Percentiles rank a stretch among this genome's conserved stretches.
phyloP scores from a whole-genome alignment of 768 basidiomycete genomes.

The Rhizopogon vinicolor region DNA sequence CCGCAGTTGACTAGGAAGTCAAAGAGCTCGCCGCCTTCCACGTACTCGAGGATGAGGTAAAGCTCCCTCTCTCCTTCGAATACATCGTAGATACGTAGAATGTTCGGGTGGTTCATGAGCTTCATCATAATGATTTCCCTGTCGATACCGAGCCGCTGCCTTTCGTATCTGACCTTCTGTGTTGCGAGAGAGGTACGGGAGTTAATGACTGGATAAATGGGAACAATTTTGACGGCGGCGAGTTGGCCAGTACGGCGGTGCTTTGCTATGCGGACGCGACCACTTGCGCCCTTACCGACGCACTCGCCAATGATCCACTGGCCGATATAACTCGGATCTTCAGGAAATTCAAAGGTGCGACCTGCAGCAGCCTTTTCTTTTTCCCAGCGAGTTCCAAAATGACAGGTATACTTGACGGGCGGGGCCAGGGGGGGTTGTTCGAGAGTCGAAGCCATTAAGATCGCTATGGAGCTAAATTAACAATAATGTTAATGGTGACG shows the following conservation, averaged over 20 bases:
- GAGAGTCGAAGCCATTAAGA: constrained; percentile 25
- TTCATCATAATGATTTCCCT: constrained; percentile 99
- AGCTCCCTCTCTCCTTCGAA: constrained; percentile 90
- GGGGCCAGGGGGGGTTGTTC: constrained; percentile 66
- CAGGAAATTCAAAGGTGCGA: constrained; percentile 72
- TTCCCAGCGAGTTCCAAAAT: constrained; percentile 79
- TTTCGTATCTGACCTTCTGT: constrained; percentile 69
- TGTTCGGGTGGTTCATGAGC: constrained; percentile 97
- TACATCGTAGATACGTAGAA: constrained; percentile 93
- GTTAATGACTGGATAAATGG: constrained; percentile 70
- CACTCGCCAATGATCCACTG: constrained; percentile 94
- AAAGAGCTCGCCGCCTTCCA: constrained; percentile 94
- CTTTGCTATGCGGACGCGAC: constrained; percentile 90
- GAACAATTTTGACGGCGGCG: constrained; percentile 95
- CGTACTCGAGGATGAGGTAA: constrained; percentile 91
- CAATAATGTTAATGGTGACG: background rate
- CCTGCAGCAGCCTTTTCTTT: constrained; percentile 84
- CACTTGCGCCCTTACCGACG: constrained; percentile 90
- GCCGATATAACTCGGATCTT: constrained; percentile 83
- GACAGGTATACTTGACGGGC: constrained; percentile 66
- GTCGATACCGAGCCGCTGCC: constrained; percentile 83
- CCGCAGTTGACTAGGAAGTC: constrained; percentile 93
- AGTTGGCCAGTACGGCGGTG: constrained; percentile 84
- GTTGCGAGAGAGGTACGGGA: constrained; percentile 66
- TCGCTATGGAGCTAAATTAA: background rate